phyloP scores from a whole-genome alignment of 2,329 filamentous ascomycete genomes.

The Botrytis paeoniae region DNA sequence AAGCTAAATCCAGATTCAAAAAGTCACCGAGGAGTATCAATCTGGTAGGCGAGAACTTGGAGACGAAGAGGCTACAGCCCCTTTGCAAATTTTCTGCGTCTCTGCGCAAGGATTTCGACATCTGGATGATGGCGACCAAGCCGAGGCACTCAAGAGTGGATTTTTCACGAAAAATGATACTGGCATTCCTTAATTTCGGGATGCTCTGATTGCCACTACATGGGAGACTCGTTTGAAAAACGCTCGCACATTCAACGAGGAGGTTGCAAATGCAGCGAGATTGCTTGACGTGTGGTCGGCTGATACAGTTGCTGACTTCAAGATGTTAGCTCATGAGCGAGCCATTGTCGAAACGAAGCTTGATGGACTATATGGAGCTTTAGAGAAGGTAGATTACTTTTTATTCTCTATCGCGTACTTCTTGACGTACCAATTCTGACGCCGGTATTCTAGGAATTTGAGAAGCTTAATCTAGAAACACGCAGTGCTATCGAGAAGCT shows the following conservation, averaged over 20 bases:
- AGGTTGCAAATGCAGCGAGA: conserved; percentile 18
- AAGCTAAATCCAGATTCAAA: conserved; percentile 4
- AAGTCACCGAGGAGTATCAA: conserved; percentile 21
- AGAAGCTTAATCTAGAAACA: background rate
- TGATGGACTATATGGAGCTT: background rate
- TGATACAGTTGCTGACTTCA: conserved; percentile 20
- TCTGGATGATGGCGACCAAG: background rate
- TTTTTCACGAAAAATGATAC: conserved; percentile 23
- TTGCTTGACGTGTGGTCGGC: conserved; percentile 20
- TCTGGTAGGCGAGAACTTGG: conserved; percentile 19
- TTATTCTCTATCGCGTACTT: too few species aligned
- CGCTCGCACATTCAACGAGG: conserved; percentile 23
- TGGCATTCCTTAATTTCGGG: conserved; percentile 20
- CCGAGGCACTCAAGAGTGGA: background rate
- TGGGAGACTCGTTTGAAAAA: conserved; percentile 17
- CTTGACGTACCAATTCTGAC: too few species aligned
- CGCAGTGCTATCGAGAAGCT: background rate
- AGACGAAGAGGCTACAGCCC: background rate
- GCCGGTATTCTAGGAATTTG: background rate
- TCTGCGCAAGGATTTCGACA: conserved; percentile 18
- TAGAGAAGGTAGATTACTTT: background rate
- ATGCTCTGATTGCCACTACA: conserved; percentile 24
- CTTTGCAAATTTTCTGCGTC: conserved; percentile 24
- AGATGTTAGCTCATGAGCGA: conserved; percentile 16
- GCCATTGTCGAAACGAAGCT: conserved; percentile 2